phyloP scores from a whole-genome alignment of 1,284 basidiomycete species.

The Puccinia novopanici region DNA sequence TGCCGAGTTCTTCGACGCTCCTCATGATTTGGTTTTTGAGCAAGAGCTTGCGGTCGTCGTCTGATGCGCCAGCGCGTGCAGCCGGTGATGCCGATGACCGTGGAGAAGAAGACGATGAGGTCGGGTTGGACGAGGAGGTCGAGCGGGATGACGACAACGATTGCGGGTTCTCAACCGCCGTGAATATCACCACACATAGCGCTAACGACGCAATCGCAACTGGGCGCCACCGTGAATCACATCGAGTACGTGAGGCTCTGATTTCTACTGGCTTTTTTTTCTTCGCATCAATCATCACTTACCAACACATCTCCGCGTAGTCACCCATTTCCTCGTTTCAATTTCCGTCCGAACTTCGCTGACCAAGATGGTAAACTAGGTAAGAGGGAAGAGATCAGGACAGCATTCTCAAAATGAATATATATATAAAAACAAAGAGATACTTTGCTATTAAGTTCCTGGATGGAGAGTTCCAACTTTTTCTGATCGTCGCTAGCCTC shows the following conservation, averaged over 20 bases:
- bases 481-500: slow-evolving; percentile 88
- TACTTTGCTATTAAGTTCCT: slow-evolving; percentile 64
- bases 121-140: slow-evolving; percentile 8
- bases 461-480: slow-evolving; percentile 80
- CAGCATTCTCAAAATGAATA: not conserved
- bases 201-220: slow-evolving; percentile 53
- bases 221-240: slow-evolving; percentile 34
- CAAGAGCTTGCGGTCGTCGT: slow-evolving; percentile 8
- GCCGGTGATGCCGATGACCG: slow-evolving; percentile 65
- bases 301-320: slow-evolving; percentile 82
- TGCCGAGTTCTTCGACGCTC: slow-evolving; percentile 46
- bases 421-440: no score
- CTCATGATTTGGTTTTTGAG: slow-evolving; percentile 35
- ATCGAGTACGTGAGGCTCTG: slow-evolving; percentile 60
- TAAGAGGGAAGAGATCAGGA: slow-evolving; percentile 8
- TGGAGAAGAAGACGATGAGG: slow-evolving; percentile 28
- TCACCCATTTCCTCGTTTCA: slow-evolving; percentile 87
- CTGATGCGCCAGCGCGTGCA: slow-evolving; percentile 66
- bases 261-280: slow-evolving; percentile 60
- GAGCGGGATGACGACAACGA: slow-evolving; percentile 37
- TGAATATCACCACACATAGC: slow-evolving; percentile 53
- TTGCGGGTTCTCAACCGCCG: slow-evolving; percentile 59
- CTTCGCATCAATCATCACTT: slow-evolving; percentile 56
- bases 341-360: slow-evolving; percentile 78
- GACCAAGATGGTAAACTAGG: slow-evolving; percentile 72